Evolutionary conservation across 345 rosid species (phyloP).

Genomic region (Corymbia maculata): DNA sequence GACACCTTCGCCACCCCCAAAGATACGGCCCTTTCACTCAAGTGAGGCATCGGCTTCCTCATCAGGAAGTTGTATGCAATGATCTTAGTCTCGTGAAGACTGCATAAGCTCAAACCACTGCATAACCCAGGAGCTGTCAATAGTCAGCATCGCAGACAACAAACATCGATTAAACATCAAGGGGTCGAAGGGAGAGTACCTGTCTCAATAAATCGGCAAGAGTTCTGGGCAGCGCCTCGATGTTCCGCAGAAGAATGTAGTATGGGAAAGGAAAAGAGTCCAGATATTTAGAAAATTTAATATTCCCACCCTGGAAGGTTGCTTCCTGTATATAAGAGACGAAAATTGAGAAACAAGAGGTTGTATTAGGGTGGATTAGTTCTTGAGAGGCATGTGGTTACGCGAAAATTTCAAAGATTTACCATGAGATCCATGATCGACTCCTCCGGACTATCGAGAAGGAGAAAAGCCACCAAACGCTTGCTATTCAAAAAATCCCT

Average conservation of each 20-base stretch:
- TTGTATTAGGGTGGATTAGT: not conserved
- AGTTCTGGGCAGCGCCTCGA: conserved; percentile 77
- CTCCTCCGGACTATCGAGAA: conserved; percentile 60
- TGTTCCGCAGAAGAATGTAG: conserved; percentile 67
- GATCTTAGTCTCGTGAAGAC: conserved; percentile 33
- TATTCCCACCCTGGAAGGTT: conserved; percentile 22
- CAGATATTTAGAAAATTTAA: conserved; percentile 43
- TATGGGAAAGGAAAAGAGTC: conserved; percentile 95
- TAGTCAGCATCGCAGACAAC: not conserved
- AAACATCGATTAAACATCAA: not conserved
- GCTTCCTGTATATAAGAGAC: conserved; percentile 28
- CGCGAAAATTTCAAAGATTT: not conserved
- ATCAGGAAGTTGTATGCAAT: not conserved
- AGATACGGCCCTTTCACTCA: not conserved
- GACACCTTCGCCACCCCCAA: not conserved
- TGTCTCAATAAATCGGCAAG: conserved; percentile 86
- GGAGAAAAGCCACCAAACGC: conserved; percentile 89
- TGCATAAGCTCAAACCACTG: conserved; percentile 99
- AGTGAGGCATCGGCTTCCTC: not conserved
- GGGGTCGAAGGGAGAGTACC: conserved; percentile 24
- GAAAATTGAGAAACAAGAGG: not conserved
- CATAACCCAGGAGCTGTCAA: not conserved
- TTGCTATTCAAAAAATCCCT: conserved; percentile 62
- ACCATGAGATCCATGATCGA: conserved; percentile 71
- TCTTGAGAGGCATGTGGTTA: not conserved